These are phyloP conservation scores for Alternaria tenuissima DNA, from an alignment of 2,329 filamentous ascomycete genomes.

Conservation along the genomic window DNA sequence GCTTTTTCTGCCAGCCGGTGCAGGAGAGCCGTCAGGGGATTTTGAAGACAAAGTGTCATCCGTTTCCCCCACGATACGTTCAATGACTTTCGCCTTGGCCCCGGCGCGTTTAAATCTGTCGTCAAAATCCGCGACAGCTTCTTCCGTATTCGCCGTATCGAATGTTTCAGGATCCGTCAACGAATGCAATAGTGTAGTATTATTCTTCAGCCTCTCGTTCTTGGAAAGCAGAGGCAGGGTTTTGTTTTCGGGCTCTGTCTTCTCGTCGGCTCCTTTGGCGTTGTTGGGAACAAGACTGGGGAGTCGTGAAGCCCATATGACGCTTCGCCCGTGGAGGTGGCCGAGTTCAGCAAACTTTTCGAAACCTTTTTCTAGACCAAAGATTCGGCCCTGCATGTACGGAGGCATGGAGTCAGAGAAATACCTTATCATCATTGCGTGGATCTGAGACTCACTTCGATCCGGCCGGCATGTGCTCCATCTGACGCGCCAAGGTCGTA, in stretches of 20 bases:
- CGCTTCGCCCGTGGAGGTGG: conserved; percentile 76
- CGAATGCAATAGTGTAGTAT: conserved; percentile 76
- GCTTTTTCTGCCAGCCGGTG: neutral
- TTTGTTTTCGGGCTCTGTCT: neutral
- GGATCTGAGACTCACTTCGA: conserved; percentile 61
- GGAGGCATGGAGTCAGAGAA: no score
- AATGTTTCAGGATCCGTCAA: conserved; percentile 81
- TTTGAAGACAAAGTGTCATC: neutral
- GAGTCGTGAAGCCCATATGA: conserved; percentile 83
- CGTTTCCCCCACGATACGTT: conserved; percentile 67
- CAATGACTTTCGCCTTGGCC: conserved; percentile 85
- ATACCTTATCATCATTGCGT: no score
- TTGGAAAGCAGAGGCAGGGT: conserved; percentile 57
- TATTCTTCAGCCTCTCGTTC: conserved; percentile 76
- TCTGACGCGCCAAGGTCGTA: conserved; percentile 78
- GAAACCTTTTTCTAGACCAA: conserved; percentile 91
- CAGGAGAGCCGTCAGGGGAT: conserved; percentile 43
- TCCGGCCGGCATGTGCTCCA: conserved; percentile 77
- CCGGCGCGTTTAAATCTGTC: conserved; percentile 83
- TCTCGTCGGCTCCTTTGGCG: neutral
- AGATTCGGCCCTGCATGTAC: conserved; percentile 69
- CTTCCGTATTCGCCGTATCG: conserved; percentile 83
- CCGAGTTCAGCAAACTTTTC: conserved; percentile 90
- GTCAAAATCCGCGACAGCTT: conserved; percentile 90
- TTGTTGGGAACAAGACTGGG: conserved; percentile 17